Evolutionary conservation across 2,329 filamentous ascomycete genomes (phyloP).

Genomic region (Fusarium sp.): DNA sequence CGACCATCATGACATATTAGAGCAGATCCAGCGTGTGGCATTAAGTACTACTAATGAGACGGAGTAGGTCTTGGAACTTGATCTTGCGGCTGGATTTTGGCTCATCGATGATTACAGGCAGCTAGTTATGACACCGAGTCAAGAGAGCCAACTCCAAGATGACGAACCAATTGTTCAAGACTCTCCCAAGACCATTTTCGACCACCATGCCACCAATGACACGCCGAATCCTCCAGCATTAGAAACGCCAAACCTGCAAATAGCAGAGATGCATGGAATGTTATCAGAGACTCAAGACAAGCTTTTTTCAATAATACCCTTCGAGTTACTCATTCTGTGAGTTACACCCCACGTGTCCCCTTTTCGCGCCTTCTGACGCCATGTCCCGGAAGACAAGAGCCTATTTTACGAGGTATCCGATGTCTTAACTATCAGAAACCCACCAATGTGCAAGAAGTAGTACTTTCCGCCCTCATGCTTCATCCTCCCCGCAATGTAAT

Average conservation of each 20-base stretch:
- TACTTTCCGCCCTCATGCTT: accelerated
- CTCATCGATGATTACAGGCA: background rate
- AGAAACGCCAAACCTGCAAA: accelerated
- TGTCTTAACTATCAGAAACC: background rate
- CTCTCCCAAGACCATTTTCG: no score
- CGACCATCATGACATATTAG: no score
- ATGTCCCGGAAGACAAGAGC: background rate
- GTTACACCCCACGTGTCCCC: background rate
- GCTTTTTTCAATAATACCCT: background rate
- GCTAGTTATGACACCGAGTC: background rate
- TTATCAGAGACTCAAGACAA: background rate
- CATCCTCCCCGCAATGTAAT: background rate
- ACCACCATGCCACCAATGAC: accelerated
- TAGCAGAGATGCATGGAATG: accelerated
- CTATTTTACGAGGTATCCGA: background rate
- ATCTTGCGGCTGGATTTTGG: no score
- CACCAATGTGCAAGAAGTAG: background rate
- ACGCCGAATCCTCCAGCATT: accelerated
- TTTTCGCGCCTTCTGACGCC: background rate
- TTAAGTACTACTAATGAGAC: accelerated
- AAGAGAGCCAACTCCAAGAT: background rate
- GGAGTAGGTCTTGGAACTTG: background rate
- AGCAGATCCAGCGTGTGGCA: background rate
- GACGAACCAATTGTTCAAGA: accelerated
- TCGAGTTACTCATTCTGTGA: background rate